Conservation (phyloP, 768 basidiomycete genomes). For the Russula sp. region DNA sequence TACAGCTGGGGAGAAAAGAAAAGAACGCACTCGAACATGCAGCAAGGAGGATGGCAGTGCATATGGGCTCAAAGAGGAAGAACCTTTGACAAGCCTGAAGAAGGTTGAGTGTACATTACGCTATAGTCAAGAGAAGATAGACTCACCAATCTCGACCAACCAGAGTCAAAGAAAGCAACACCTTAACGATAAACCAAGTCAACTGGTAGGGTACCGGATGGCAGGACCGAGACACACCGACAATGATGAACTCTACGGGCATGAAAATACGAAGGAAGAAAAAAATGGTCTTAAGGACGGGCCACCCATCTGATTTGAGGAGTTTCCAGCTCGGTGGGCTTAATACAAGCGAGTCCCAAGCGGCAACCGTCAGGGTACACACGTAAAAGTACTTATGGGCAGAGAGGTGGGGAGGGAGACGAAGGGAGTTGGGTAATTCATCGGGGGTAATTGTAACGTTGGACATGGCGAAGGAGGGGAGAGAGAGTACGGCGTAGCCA, state of each 20-base stretch:
- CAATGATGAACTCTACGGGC: constrained; percentile 71
- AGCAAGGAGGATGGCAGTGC: constrained; percentile 75
- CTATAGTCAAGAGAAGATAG: neutral
- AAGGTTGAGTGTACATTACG: neutral
- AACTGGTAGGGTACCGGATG: neutral
- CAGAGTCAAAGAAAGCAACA: constrained; percentile 80
- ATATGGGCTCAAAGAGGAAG: constrained; percentile 83
- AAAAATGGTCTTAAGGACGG: constrained; percentile 68
- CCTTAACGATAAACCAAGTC: constrained; percentile 37
- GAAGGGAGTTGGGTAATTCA: constrained; percentile 56
- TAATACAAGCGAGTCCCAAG: constrained; percentile 85
- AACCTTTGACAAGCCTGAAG: constrained; percentile 57
- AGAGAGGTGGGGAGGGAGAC: constrained; percentile 69
- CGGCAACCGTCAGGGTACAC: constrained; percentile 83
- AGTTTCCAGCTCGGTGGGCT: constrained; percentile 75
- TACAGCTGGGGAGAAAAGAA: neutral
- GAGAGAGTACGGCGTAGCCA: too few species aligned
- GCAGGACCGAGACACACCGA: constrained; percentile 43
- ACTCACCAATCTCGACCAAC: constrained; percentile 50
- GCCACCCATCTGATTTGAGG: constrained; percentile 58
- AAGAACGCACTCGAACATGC: constrained; percentile 48
- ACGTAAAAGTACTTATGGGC: constrained; percentile 90
- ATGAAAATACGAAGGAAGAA: constrained; percentile 71
- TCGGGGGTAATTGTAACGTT: constrained; percentile 9
- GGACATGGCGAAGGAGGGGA: constrained; percentile 5